Percentiles rank a stretch among this genome's conserved stretches.
Evolutionary conservation across 768 basidiomycete genomes (phyloP).

Genomic region (Lactarius sanguifluus): DNA sequence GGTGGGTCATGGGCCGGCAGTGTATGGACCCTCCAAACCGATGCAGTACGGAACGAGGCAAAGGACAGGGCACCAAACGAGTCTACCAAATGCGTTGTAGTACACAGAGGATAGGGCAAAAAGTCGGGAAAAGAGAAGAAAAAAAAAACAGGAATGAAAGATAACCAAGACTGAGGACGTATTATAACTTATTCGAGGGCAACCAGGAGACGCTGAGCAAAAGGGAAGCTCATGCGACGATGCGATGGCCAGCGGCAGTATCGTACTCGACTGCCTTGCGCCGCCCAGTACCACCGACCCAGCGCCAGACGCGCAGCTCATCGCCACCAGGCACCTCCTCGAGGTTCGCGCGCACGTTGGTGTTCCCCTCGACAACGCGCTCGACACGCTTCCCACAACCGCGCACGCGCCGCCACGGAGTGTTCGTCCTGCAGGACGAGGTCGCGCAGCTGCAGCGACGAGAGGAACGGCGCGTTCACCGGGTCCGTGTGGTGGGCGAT

Average conservation of each 20-base stretch:
- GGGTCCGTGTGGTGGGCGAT: constrained; percentile 81
- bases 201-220: neutral
- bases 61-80: constrained; percentile 1
- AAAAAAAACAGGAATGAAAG: neutral
- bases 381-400: constrained; percentile 84
- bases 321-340: constrained; percentile 85
- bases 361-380: constrained; percentile 82
- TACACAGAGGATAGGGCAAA: constrained; percentile 9
- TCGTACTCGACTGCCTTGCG: constrained; percentile 26
- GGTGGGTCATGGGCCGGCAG: constrained; percentile 4
- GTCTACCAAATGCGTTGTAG: constrained; percentile 6
- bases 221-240: constrained; percentile 23
- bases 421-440: constrained; percentile 79
- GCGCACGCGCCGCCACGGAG: constrained; percentile 60
- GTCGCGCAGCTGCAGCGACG: constrained; percentile 86
- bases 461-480: constrained; percentile 71
- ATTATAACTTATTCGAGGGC: constrained; percentile 24
- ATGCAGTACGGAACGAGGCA: neutral
- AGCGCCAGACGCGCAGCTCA: constrained; percentile 87
- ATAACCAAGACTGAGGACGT: constrained; percentile 23
- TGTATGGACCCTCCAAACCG: neutral
- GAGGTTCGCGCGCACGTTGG: constrained; percentile 82
- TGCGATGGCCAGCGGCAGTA: constrained; percentile 30
- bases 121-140: neutral
- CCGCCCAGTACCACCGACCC: constrained; percentile 60